phyloP scores from a whole-genome alignment of 331 rosid species.

The Quercus lobata region DNA sequence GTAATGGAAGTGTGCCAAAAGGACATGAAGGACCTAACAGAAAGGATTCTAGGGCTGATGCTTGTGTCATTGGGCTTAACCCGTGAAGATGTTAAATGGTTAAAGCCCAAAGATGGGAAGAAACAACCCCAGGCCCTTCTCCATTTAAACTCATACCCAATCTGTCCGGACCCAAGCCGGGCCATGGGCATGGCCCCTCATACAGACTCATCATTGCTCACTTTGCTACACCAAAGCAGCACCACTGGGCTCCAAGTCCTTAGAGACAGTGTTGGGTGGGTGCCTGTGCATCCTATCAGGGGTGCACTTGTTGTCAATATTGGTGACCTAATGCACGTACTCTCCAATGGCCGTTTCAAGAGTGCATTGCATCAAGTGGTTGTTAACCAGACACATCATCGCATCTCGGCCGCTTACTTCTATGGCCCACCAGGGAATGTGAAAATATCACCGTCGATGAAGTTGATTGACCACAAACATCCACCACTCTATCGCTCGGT shows the following conservation, averaged over 20 bases:
- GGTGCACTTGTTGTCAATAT: slow-evolving; percentile 41
- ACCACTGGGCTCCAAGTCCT: slow-evolving; percentile 30
- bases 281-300: slow-evolving; percentile 16
- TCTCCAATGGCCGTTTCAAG: slow-evolving; percentile 31
- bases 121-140: not conserved
- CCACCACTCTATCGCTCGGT: slow-evolving; percentile 26
- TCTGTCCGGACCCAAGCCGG: slow-evolving; percentile 36
- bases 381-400: slow-evolving; percentile 22
- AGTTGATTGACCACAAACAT: slow-evolving; percentile 11
- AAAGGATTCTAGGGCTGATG: slow-evolving; percentile 12
- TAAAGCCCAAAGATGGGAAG: not conserved
- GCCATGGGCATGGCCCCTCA: slow-evolving; percentile 53
- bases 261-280: slow-evolving; percentile 24
- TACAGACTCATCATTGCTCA: slow-evolving; percentile 40
- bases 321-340: slow-evolving; percentile 40
- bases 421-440: slow-evolving; percentile 30
- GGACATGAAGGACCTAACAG: slow-evolving; percentile 25
- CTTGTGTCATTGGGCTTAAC: slow-evolving; percentile 28
- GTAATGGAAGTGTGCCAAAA: slow-evolving; percentile 35
- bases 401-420: slow-evolving; percentile 24
- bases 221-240: slow-evolving; percentile 27
- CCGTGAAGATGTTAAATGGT: slow-evolving; percentile 22
- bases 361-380: slow-evolving; percentile 33
- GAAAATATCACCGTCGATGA: slow-evolving; percentile 20
- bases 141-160: slow-evolving; percentile 41